These are phyloP conservation scores for Davidsoniella virescens DNA, from an alignment of 2,329 filamentous ascomycete species.

Conservation along the genomic window DNA sequence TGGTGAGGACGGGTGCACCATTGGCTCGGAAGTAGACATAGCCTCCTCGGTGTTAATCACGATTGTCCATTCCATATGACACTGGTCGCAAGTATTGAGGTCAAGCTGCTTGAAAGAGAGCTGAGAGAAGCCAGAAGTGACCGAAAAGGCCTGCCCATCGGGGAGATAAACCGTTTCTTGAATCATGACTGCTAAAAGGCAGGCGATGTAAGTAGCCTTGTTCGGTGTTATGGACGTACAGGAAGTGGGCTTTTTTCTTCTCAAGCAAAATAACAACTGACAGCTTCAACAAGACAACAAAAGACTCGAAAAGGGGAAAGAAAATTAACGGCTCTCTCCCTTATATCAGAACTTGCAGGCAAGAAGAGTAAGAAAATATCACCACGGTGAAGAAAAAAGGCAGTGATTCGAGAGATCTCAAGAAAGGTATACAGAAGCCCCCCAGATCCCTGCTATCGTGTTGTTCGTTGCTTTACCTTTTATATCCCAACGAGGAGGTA, in stretches of 20 bases:
- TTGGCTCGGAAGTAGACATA: neutral
- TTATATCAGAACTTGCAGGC: neutral
- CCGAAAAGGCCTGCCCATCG: constrained; percentile 70
- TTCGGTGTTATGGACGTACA: too few species aligned
- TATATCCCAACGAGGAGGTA: too few species aligned
- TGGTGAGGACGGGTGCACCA: neutral
- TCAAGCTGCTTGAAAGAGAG: constrained; percentile 78
- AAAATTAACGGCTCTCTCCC: too few species aligned
- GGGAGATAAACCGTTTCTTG: constrained; percentile 50
- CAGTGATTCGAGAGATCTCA: neutral
- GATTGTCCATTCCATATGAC: constrained; percentile 80
- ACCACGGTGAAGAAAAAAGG: neutral
- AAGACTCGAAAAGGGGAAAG: too few species aligned
- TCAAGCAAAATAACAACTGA: too few species aligned
- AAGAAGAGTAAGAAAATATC: neutral
- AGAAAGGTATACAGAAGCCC: neutral
- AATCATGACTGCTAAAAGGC: neutral
- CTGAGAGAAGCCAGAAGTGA: constrained; percentile 79
- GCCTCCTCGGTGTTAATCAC: constrained; percentile 56
- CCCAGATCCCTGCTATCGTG: neutral
- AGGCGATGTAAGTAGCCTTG: too few species aligned
- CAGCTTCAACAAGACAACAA: too few species aligned
- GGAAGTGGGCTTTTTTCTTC: too few species aligned
- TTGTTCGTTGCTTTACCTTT: too few species aligned
- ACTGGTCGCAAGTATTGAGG: constrained; percentile 50